phyloP scores from a whole-genome alignment of 345 rosid species.

The Geranium brycei region DNA sequence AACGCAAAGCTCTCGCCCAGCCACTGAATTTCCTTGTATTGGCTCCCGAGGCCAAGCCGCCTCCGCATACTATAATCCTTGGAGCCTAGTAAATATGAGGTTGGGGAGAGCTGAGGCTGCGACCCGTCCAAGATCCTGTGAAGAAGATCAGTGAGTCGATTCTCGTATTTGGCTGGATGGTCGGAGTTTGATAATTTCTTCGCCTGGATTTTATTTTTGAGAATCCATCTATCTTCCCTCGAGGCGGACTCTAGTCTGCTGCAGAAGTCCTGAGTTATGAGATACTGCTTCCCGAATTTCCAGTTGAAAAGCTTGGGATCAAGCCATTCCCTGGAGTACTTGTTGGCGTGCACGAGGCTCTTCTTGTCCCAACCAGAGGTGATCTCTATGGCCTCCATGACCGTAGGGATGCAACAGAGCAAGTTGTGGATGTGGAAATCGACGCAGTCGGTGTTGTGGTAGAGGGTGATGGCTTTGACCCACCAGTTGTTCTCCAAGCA shows the following conservation, averaged over 20 bases:
- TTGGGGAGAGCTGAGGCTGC: constrained; percentile 35
- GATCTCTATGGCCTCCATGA: constrained; percentile 70
- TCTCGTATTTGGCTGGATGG: constrained; percentile 26
- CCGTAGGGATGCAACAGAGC: constrained; percentile 41
- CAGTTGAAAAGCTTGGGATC: constrained; percentile 66
- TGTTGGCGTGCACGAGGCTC: constrained; percentile 33
- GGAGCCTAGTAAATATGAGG: constrained; percentile 37
- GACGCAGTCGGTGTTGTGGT: constrained; percentile 51
- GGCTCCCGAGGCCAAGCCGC: constrained; percentile 38
- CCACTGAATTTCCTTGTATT: constrained; percentile 60
- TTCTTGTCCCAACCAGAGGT: constrained; percentile 40
- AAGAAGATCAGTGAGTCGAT: constrained; percentile 44
- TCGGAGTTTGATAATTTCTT: constrained; percentile 21
- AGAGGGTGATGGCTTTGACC: constrained; percentile 53
- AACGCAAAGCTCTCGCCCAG: constrained; percentile 51
- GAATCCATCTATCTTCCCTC: constrained; percentile 75
- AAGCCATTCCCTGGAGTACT: constrained; percentile 65
- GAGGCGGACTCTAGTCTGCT: constrained; percentile 31
- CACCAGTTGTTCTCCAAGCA: constrained; percentile 78
- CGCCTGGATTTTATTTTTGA: constrained; percentile 39
- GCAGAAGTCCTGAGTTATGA: constrained; percentile 36
- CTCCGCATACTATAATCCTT: constrained; percentile 54
- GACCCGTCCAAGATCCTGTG: constrained; percentile 29
- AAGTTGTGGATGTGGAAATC: constrained; percentile 71
- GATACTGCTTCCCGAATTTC: constrained; percentile 69